Evolutionary conservation across 345 rosid species (phyloP).

Genomic region (Citrus cavaleriei): DNA sequence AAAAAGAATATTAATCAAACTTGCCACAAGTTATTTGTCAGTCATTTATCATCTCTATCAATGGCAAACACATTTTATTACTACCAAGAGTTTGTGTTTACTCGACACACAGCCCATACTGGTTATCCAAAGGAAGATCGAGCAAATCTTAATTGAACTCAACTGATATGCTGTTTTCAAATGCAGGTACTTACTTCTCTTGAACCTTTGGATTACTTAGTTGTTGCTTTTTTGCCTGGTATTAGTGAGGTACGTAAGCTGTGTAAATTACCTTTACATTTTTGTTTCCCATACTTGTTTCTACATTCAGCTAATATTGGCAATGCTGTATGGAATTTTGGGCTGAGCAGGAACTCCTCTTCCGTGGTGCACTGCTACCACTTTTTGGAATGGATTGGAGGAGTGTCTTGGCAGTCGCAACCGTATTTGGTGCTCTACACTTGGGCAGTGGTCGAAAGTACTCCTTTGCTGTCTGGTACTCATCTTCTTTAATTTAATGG

Average conservation of each 20-base stretch:
- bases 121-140: neutral
- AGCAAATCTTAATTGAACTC: neutral
- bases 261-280: neutral
- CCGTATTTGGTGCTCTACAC: constrained; percentile 74
- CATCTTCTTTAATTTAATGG: constrained; percentile 1
- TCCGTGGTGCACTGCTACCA: constrained; percentile 74
- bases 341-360: constrained; percentile 67
- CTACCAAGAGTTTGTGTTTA: neutral
- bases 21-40: neutral
- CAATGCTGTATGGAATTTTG: neutral
- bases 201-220: constrained; percentile 68
- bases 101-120: neutral
- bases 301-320: neutral
- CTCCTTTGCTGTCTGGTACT: constrained; percentile 84
- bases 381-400: constrained; percentile 64
- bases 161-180: neutral
- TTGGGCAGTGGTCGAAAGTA: constrained; percentile 79
- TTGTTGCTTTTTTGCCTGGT: constrained; percentile 80
- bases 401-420: constrained; percentile 50
- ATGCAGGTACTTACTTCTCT: constrained; percentile 81
- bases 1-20: neutral
- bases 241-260: constrained; percentile 81
- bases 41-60: neutral
- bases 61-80: neutral
- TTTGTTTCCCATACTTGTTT: neutral